Conservation (phyloP, 441 rosid genomes). For the Populus hybrid region DNA sequence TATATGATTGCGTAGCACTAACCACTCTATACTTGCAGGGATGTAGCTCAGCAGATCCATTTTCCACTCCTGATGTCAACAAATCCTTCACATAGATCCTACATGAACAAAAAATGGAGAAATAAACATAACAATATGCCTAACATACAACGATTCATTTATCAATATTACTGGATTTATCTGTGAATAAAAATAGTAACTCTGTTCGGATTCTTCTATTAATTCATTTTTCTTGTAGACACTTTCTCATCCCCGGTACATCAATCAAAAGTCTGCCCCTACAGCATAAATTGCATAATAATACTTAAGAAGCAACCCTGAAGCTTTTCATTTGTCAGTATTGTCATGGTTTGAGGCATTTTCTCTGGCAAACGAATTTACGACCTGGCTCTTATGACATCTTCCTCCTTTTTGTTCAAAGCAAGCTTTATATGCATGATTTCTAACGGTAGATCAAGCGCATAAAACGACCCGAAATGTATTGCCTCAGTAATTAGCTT, state of each 20-base stretch:
- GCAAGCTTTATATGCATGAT: not conserved
- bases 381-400: not conserved
- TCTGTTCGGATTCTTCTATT: not conserved
- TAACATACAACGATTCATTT: not conserved
- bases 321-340: not conserved
- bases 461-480: not conserved
- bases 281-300: not conserved
- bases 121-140: not conserved
- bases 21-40: slow-evolving; percentile 56
- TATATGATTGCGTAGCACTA: slow-evolving; percentile 37
- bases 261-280: not conserved
- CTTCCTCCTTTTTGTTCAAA: not conserved
- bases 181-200: not conserved
- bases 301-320: not conserved
- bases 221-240: not conserved
- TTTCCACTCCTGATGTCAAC: slow-evolving; percentile 61
- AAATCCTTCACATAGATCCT: slow-evolving; percentile 73
- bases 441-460: not conserved
- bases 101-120: not conserved
- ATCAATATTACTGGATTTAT: not conserved
- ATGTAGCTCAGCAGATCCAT: slow-evolving; percentile 55
- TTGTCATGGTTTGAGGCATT: not conserved
- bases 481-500: not conserved
- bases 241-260: not conserved
- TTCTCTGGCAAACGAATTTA: not conserved